phyloP scores from a whole-genome alignment of 306 rosid genomes.

The Rubus idaeus region DNA sequence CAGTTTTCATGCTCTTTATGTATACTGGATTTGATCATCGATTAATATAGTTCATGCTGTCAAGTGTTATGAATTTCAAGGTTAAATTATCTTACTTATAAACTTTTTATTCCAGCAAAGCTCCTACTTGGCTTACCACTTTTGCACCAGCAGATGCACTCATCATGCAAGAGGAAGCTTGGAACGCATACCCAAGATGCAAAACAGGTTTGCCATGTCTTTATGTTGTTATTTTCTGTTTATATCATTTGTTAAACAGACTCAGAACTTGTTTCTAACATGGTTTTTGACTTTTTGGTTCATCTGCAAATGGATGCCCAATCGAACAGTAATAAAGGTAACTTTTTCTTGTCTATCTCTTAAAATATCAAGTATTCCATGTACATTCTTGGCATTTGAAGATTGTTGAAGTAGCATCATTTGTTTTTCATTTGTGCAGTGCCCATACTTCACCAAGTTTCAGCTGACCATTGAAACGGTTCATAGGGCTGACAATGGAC shows the following conservation, averaged over 20 bases:
- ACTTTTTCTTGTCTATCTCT: not conserved
- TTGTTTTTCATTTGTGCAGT: constrained; percentile 32
- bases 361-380: not conserved
- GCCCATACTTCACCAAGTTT: constrained; percentile 49
- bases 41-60: not conserved
- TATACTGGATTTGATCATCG: not conserved
- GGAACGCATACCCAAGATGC: constrained; percentile 55
- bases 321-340: constrained; percentile 41
- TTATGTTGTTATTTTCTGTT: not conserved
- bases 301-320: constrained; percentile 21
- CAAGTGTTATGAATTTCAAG: not conserved
- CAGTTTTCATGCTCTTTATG: not conserved
- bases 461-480: constrained; percentile 41
- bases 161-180: constrained; percentile 50
- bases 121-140: constrained; percentile 46
- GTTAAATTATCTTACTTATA: constrained; percentile 8
- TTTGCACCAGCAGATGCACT: constrained; percentile 51
- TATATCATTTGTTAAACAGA: not conserved
- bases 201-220: constrained; percentile 40
- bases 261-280: constrained; percentile 9
- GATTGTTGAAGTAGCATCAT: not conserved
- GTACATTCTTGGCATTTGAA: not conserved
- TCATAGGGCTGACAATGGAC: constrained; percentile 41
- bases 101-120: constrained; percentile 40
- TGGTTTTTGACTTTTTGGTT: constrained; percentile 5